Conservation (phyloP, 2,329 filamentous ascomycete species). For the Scopulariopsis brevicaulis region DNA sequence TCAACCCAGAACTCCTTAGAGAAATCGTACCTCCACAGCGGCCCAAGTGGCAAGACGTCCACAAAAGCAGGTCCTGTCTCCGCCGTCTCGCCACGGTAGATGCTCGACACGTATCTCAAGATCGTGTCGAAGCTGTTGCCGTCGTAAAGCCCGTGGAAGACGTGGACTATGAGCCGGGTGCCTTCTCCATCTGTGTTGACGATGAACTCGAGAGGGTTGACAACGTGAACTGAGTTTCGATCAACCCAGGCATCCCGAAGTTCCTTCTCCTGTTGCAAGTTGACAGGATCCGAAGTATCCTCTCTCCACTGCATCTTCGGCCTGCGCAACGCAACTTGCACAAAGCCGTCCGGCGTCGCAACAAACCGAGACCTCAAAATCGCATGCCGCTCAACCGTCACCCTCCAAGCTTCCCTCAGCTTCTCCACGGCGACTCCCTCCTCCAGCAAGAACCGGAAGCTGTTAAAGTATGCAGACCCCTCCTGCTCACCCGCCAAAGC, state of each 20-base stretch:
- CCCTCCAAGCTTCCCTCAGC: slow-evolving; percentile 47
- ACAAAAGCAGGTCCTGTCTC: slow-evolving; percentile 44
- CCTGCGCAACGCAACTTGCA: slow-evolving; percentile 55
- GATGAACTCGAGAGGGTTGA: slow-evolving; percentile 39
- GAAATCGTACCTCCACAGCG: slow-evolving; percentile 35
- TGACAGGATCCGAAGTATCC: not conserved
- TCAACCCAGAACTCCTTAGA: slow-evolving; percentile 55
- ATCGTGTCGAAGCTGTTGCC: slow-evolving; percentile 65
- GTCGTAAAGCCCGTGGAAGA: slow-evolving; percentile 85
- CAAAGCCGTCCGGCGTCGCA: slow-evolving; percentile 60
- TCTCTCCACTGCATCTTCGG: slow-evolving; percentile 30
- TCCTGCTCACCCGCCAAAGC: slow-evolving; percentile 36
- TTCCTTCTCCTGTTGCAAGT: not conserved
- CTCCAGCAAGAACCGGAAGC: slow-evolving; percentile 51
- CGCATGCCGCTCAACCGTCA: slow-evolving; percentile 37
- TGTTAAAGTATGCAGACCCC: slow-evolving; percentile 61
- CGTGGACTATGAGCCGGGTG: slow-evolving; percentile 45
- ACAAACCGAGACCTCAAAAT: slow-evolving; percentile 66
- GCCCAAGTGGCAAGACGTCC: slow-evolving; percentile 57
- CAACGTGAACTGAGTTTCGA: slow-evolving; percentile 35
- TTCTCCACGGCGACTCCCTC: slow-evolving; percentile 26
- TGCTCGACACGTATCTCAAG: slow-evolving; percentile 38
- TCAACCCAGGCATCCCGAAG: slow-evolving; percentile 39
- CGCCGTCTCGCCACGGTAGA: slow-evolving; percentile 10
- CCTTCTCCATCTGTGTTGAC: slow-evolving; percentile 18